Conservation (phyloP, 176 grass and related monocot genomes). For the Carex parvula region DNA sequence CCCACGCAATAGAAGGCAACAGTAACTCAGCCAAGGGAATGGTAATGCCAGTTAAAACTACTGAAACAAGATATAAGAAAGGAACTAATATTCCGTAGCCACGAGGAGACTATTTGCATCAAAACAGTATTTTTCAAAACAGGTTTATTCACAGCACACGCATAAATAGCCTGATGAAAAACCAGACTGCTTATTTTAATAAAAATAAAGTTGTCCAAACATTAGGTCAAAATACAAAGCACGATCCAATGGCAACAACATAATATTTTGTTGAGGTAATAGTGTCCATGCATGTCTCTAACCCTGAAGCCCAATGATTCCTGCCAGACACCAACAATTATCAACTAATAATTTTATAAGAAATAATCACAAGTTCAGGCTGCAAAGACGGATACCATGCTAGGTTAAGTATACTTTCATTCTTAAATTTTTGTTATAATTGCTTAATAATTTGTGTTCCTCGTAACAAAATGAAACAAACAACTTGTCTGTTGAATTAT, state of each 20-base stretch:
- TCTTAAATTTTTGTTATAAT: background rate
- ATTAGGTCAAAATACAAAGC: background rate
- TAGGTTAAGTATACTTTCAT: background rate
- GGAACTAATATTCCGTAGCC: background rate
- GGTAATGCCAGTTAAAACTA: background rate
- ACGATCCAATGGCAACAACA: background rate
- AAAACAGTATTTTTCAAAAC: background rate
- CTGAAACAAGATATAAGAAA: background rate
- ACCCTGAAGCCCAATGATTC: constrained; percentile 76
- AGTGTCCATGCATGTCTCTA: constrained; percentile 27
- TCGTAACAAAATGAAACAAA: background rate
- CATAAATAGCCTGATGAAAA: constrained; percentile 31
- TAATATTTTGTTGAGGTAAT: background rate
- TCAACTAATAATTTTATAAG: background rate
- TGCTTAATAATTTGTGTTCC: background rate
- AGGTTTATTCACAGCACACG: constrained; percentile 26
- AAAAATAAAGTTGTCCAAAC: background rate
- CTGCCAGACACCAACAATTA: constrained; percentile 26
- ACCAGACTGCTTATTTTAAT: background rate
- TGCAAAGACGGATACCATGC: background rate
- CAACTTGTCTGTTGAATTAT: background rate
- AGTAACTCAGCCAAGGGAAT: background rate
- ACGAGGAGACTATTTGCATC: constrained; percentile 7
- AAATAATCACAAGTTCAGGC: background rate
- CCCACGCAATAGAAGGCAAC: background rate